Base-by-base conservation (phyloP, 768 basidiomycete genomes). In the Leccinum subgranulosum region DNA sequence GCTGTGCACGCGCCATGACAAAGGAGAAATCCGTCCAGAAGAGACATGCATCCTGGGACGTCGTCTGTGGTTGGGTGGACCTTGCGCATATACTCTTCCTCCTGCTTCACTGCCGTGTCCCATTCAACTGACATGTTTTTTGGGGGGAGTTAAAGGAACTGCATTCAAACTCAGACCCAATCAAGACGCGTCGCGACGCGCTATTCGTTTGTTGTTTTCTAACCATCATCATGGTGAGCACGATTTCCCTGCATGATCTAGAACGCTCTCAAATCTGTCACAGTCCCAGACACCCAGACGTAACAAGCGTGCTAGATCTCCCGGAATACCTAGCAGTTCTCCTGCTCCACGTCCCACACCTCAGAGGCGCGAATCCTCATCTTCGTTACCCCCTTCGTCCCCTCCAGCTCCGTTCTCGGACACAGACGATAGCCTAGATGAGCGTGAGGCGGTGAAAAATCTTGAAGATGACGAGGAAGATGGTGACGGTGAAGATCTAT, bases 401-500 rank as follows among this genome's bases (percentile, higher is more conserved):
- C 90, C 92, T 4, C 90, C 87, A 4, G 80, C 84, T 2, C 85
- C 86, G 6, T 93, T 97, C 68, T 88, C 87, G 5, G 95, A 97
- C 63, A 89, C 92, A 25, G 90, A 94, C 55, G 92, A 93, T 23
- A 86, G 83, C 55, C 55, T 88, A 36, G 86, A 87, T 41, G 89
- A 90, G 58, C 81, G 83, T 10, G 86, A 89, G 62, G 84, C 79
- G 1, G 79, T 89, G 4, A 76, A 71, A 54, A 84, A 88, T 65
- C 74, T 84, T 14, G 85, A 85, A n/a, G 86, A 85, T 52, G 87
- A 81, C 3, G 83, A 80, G 28, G 90, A 85, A 6, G 90, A 88
- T 11, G 93, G 82, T n/a, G 91, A 90, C 21, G 93, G 84, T 36
- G 96, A 98, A 72, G 96, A 98, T 75, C 83, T 99, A 45, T 98